A percentile compares a stretch with the other conserved stretches of the same genome.
Evolutionary conservation across 1,139 yeast genomes (phyloP).

Genomic region (Yamadazyma sp.): DNA sequence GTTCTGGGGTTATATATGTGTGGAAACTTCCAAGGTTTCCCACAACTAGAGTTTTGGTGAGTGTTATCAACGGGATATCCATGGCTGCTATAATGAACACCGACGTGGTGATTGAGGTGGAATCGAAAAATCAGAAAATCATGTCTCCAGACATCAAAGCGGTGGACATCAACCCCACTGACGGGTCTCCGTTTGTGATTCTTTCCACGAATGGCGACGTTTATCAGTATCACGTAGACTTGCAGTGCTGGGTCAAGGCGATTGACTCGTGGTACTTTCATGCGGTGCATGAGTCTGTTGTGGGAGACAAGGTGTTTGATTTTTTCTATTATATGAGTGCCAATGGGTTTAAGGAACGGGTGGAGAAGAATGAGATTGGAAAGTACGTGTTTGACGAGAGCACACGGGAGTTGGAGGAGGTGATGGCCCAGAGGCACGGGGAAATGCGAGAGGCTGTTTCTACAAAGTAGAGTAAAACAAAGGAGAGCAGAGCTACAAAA

Average conservation of each 20-base stretch:
- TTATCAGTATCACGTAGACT: conserved; percentile 36
- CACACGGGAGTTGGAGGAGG: conserved; percentile 19
- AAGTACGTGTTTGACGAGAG: conserved; percentile 22
- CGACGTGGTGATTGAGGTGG: conserved; percentile 15
- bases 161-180: conserved; percentile 29
- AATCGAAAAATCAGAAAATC: conserved; percentile 6
- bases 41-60: conserved; percentile 19
- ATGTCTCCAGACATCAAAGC: conserved; percentile 28
- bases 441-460: too few species aligned
- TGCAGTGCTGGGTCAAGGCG: conserved; percentile 47
- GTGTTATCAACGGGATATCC: conserved; percentile 42
- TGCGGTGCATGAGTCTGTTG: conserved; percentile 6
- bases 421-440: conserved; percentile 24
- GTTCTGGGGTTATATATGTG: conserved; percentile 46
- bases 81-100: conserved; percentile 51
- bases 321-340: conserved; percentile 14
- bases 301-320: conserved; percentile 4
- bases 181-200: conserved; percentile 45
- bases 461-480: too few species aligned
- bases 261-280: conserved; percentile 50
- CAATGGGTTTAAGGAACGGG: conserved; percentile 22
- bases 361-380: conserved; percentile 19
- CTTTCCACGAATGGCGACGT: conserved; percentile 34
- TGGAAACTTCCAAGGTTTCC: conserved; percentile 41
- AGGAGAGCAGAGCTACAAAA: too few species aligned